phyloP scores from a whole-genome alignment of 83 land plant genomes.

The Picea abies region DNA sequence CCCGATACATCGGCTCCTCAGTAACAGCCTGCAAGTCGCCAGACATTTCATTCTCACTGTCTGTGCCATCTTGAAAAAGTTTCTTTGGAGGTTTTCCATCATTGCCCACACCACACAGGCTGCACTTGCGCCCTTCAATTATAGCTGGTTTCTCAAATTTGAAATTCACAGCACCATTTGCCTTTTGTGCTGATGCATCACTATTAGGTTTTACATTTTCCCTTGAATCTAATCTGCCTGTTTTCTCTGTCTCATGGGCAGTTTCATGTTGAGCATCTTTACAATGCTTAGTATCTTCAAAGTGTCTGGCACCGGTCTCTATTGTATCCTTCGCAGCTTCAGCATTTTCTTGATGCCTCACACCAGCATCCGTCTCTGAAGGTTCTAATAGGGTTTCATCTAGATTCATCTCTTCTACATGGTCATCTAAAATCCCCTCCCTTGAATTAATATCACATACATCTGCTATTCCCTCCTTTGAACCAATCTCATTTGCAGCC shows the following conservation, averaged over 20 bases:
- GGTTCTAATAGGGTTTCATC: neutral
- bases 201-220: neutral
- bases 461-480: neutral
- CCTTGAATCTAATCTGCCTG: neutral
- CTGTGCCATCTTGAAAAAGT: constrained; percentile 42
- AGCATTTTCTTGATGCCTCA: neutral
- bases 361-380: neutral
- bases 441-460: neutral
- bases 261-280: neutral
- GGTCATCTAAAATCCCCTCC: neutral
- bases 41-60: constrained; percentile 55
- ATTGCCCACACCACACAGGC: constrained; percentile 81
- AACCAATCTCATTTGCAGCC: neutral
- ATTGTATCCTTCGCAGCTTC: neutral
- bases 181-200: neutral
- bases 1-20: constrained; percentile 65
- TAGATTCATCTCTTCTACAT: neutral
- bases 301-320: constrained; percentile 4
- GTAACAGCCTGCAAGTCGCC: constrained; percentile 50
- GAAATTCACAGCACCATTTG: neutral
- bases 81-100: constrained; percentile 81
- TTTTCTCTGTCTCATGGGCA: neutral
- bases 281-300: neutral
- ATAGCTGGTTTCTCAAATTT: constrained; percentile 17
- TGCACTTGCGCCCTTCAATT: constrained; percentile 73